A percentile compares a stretch with the other conserved stretches of the same genome.
Evolutionary conservation across 1,284 basidiomycete species (phyloP).

Genomic region (Ustilago trichophora): DNA sequence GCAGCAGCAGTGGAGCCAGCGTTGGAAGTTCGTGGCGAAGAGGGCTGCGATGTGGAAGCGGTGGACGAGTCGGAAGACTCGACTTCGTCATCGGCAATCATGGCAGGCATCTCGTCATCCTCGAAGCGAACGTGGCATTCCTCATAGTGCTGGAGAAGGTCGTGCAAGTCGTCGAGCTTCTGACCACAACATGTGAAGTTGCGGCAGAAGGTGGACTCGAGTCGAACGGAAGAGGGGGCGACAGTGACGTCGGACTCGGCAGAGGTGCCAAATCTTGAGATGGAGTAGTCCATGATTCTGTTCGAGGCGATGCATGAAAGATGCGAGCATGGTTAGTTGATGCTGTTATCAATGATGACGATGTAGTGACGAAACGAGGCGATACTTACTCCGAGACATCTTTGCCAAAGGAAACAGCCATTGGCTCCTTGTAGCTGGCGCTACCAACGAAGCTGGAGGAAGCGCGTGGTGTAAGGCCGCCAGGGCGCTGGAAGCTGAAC

Average conservation of each 20-base stretch:
- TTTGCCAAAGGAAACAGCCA: conserved; percentile 62
- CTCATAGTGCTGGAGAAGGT: conserved; percentile 66
- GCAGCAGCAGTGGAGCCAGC: conserved; percentile 23
- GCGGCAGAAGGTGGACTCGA: conserved; percentile 65
- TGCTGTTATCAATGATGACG: neutral
- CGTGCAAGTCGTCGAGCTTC: conserved; percentile 63
- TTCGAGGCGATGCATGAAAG: neutral
- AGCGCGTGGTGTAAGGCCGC: conserved; percentile 40
- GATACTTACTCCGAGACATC: conserved; percentile 65
- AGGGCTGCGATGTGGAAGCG: conserved; percentile 52
- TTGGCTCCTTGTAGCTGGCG: conserved; percentile 59
- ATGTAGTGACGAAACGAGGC: neutral
- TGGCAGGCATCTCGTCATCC: conserved; percentile 60
- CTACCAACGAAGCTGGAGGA: conserved; percentile 52
- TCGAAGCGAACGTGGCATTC: conserved; percentile 65
- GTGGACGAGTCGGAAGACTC: conserved; percentile 52
- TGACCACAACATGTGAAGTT: conserved; percentile 65
- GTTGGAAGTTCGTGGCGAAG: conserved; percentile 52
- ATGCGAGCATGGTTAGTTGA: neutral
- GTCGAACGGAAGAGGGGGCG: conserved; percentile 57
- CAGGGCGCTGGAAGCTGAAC: conserved; percentile 40
- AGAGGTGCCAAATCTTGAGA: conserved; percentile 60
- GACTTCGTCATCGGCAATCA: conserved; percentile 59
- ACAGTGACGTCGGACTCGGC: conserved; percentile 62
- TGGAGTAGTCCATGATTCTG: conserved; percentile 65